Base-by-base conservation (phyloP, 2,329 filamentous ascomycete genomes). In the Aspergillus niger region DNA sequence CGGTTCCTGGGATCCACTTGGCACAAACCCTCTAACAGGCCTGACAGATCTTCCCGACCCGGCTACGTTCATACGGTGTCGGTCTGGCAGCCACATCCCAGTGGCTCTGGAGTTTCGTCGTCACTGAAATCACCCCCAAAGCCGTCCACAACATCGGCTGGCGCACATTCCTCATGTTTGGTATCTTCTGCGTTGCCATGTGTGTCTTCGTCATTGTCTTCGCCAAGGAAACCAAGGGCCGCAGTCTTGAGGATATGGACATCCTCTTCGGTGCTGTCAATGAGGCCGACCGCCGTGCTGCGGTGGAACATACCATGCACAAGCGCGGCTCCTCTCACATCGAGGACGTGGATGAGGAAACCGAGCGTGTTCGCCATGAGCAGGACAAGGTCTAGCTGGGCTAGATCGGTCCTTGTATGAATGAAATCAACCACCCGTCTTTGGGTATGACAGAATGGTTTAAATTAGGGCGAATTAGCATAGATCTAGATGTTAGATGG, bases 131-230 rank as follows among this genome's bases (percentile, higher is more conserved):
- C 51, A 79, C 77, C 0, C 78, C 77, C 11, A 68, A 69, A 17
- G 76, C 77, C 28, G 70, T 80, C 43, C 72, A 76, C 58, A 67
- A 72, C 57, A 77, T 77, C 49, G 71, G 72, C 50, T 76, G 75
- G 74, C 65, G 65, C 5, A 78, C 76, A 0, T 79, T 77, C 63
- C 63, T 79, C 53, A 77, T 79, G 72, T 79, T 80, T 56, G 77
- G 70, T 17, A 67, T 75, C 36, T 78, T 78, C 68, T 77, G 76
- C 54, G 60, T 71, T 10, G 71, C 70, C n/a, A 76, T 72, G 63
- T 69, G 69, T 3, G n/a, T 72, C 8, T 78, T 77, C 48, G 70
- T 76, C 8, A 57, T 70, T 22, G 55, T 77, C 13, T 74, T 71
- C 58, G 60, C 80, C 30, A 78, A 78, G 10, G 78, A 80, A 60